phyloP scores from a whole-genome alignment of 1,284 basidiomycete genomes.

The Sutorius eximius region DNA sequence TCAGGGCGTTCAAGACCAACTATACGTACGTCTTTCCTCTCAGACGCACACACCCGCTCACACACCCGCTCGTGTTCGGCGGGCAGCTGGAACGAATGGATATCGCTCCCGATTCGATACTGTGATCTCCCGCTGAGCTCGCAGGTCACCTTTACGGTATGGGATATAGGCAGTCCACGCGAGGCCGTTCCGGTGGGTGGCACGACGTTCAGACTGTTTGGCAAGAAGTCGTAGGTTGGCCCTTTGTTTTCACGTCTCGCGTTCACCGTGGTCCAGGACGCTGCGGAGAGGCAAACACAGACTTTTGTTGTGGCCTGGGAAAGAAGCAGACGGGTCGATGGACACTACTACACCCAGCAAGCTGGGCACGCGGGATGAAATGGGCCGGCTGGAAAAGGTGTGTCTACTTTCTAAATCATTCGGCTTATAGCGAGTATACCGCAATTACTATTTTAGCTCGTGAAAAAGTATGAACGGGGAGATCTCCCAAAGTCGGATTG shows the following conservation, averaged over 20 bases:
- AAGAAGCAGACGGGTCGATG: constrained; percentile 82
- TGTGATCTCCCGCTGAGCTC: constrained; percentile 87
- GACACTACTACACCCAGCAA: constrained; percentile 89
- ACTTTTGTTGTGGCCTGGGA: constrained; percentile 78
- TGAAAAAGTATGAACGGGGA: constrained; percentile 95
- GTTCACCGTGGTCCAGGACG: constrained; percentile 56
- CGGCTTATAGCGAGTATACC: neutral
- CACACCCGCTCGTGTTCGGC: neutral
- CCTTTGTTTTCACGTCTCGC: neutral
- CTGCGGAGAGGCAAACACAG: constrained; percentile 90
- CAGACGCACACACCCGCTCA: neutral
- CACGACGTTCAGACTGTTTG: constrained; percentile 86
- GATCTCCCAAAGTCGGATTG: constrained; percentile 95
- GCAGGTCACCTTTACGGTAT: constrained; percentile 92
- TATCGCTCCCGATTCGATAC: constrained; percentile 88
- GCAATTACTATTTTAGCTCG: constrained; percentile 54
- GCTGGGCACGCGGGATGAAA: constrained; percentile 77
- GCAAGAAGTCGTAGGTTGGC: constrained; percentile 76
- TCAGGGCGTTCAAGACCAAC: constrained; percentile 85
- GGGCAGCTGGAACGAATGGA: constrained; percentile 91
- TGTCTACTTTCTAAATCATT: constrained; percentile 13
- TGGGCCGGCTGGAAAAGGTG: constrained; percentile 93
- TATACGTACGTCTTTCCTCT: constrained; percentile 59
- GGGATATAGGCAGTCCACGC: constrained; percentile 86
- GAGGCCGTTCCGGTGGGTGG: constrained; percentile 82